Conservation (phyloP, 2,329 filamentous ascomycete genomes). For the Colletotrichum siamense region DNA sequence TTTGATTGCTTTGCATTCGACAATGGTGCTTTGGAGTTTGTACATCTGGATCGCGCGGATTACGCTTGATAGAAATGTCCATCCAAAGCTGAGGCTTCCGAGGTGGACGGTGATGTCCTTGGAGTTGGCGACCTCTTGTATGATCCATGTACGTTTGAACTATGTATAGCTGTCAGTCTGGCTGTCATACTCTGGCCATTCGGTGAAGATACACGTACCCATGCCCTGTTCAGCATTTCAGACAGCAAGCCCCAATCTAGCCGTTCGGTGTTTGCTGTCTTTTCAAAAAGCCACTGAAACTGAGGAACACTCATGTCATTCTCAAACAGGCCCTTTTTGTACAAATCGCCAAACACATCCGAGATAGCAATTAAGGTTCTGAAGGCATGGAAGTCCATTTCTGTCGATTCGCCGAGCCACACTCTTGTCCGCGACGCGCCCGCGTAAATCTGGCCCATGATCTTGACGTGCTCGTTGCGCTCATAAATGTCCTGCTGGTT, state of each 20-base stretch:
- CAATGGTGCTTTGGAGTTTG: neutral
- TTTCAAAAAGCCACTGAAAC: neutral
- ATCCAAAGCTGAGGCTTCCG: neutral
- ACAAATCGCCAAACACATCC: neutral
- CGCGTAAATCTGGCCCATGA: slow-evolving; percentile 14
- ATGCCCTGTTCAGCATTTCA: slow-evolving; percentile 1
- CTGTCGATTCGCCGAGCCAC: slow-evolving; percentile 18
- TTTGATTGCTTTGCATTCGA: slow-evolving; percentile 6
- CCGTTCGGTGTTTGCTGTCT: neutral
- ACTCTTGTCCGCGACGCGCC: slow-evolving; percentile 5
- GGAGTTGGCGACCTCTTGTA: slow-evolving; percentile 18
- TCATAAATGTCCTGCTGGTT: slow-evolving; percentile 15
- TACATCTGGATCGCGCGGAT: neutral
- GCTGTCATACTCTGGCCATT: neutral
- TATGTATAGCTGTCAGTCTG: neutral
- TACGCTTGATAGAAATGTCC: neutral
- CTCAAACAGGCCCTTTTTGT: neutral
- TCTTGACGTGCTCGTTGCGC: slow-evolving; percentile 17
- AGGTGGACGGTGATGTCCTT: neutral
- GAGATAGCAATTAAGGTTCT: neutral
- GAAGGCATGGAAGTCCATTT: neutral
- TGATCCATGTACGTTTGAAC: slow-evolving; percentile 20
- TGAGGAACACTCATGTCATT: neutral
- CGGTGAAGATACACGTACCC: neutral
- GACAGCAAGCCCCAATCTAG: slow-evolving; percentile 7